Percentiles rank a stretch among this genome's conserved stretches.
These are phyloP conservation scores for Sedum album DNA, from an alignment of 164 flowering plant species.

Conservation along the genomic window DNA sequence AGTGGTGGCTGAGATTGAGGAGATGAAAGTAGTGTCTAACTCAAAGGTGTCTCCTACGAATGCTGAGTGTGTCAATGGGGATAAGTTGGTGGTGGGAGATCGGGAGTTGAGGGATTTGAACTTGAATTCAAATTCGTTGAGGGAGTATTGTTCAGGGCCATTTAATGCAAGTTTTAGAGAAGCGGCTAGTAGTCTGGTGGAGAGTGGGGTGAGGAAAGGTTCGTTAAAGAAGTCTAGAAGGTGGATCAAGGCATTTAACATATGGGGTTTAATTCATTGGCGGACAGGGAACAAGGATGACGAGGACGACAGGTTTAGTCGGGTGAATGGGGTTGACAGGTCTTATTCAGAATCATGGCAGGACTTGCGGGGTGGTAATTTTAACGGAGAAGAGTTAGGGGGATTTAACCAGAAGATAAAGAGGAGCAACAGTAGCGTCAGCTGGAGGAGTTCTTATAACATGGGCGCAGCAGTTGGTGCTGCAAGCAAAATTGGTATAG, in stretches of 20 bases:
- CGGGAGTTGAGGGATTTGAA: slow-evolving; percentile 41
- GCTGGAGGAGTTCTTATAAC: slow-evolving; percentile 48
- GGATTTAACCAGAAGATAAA: slow-evolving; percentile 35
- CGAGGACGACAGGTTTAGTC: slow-evolving; percentile 52
- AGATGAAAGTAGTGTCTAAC: slow-evolving; percentile 40
- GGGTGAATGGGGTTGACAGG: slow-evolving; percentile 64
- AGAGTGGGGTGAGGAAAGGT: slow-evolving; percentile 36
- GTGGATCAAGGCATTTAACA: slow-evolving; percentile 82
- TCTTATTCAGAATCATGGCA: slow-evolving; percentile 85
- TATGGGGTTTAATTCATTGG: slow-evolving; percentile 73
- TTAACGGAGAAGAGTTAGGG: slow-evolving; percentile 34
- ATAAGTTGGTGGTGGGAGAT: slow-evolving; percentile 25
- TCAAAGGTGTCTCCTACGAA: slow-evolving; percentile 51
- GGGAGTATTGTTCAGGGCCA: slow-evolving; percentile 65
- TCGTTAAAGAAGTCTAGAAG: slow-evolving; percentile 51
- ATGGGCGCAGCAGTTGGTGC: slow-evolving; percentile 28
- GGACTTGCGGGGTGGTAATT: slow-evolving; percentile 40
- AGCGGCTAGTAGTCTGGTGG: slow-evolving; percentile 23
- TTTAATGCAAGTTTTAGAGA: slow-evolving; percentile 48
- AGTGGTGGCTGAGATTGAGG: slow-evolving; percentile 64
- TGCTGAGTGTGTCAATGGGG: slow-evolving; percentile 23
- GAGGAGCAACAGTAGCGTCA: slow-evolving; percentile 72
- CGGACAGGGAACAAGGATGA: slow-evolving; percentile 51
- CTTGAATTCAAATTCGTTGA: slow-evolving; percentile 57
- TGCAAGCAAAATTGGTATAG: slow-evolving; percentile 27